phyloP scores from a whole-genome alignment of 1,139 yeast species.

The Saccharomyces pastorianus region DNA sequence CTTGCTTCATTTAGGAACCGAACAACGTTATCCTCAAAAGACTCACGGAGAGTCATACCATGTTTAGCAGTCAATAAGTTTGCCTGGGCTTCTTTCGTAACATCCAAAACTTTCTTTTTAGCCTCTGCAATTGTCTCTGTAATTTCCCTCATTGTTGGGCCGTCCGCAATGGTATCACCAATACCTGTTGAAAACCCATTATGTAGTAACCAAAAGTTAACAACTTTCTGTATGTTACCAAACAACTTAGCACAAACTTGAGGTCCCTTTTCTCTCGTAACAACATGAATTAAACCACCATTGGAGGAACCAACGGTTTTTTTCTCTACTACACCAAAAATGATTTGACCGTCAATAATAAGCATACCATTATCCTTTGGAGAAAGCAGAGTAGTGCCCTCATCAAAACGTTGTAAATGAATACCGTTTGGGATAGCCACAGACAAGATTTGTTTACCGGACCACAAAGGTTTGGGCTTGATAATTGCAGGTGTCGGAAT shows the following conservation, averaged over 20 bases:
- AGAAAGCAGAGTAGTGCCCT: conserved; percentile 72
- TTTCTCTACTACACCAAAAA: conserved; percentile 96
- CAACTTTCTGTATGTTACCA: conserved; percentile 90
- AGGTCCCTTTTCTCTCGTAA: conserved; percentile 96
- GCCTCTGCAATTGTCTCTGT: conserved; percentile 91
- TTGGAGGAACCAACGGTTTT: conserved; percentile 98
- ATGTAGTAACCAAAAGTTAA: conserved; percentile 91
- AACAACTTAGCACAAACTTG: conserved; percentile 81
- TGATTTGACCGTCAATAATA: conserved; percentile 83
- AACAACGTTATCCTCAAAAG: conserved; percentile 94
- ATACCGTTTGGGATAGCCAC: conserved; percentile 94
- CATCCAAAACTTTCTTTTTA: conserved; percentile 85
- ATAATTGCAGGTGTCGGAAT: conserved; percentile 94
- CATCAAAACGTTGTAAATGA: conserved; percentile 87
- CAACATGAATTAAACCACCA: conserved; percentile 95
- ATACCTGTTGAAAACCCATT: conserved; percentile 98
- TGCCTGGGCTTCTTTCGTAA: conserved; percentile 83
- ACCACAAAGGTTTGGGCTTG: conserved; percentile 95
- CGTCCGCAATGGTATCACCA: conserved; percentile 98
- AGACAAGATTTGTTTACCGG: conserved; percentile 91
- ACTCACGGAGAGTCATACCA: conserved; percentile 98
- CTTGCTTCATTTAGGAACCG: conserved; percentile 95
- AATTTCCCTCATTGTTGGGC: conserved; percentile 88
- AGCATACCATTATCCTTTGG: conserved; percentile 91
- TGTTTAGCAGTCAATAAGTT: conserved; percentile 89